Base-by-base conservation (phyloP, 2,329 filamentous ascomycete species). In the Trichoderma sp. region DNA sequence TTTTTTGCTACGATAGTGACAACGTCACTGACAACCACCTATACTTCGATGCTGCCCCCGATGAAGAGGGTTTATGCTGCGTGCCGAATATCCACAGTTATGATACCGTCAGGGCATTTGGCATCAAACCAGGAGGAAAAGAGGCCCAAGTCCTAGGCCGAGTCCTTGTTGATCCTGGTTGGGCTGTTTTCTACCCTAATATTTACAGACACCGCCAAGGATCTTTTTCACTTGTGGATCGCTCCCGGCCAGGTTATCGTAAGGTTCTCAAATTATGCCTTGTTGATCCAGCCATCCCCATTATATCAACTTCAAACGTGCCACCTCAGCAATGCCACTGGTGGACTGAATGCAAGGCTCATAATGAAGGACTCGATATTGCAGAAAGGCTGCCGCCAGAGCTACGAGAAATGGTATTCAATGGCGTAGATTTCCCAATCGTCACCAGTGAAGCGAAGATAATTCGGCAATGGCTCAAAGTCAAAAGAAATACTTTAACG, bases 361-460 rank as follows among this genome's bases (percentile, higher is more conserved):
- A 50, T 4, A 11, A 12, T 0, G n/a, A 50, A 4, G 43, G 43
- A n/a, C 0, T 50, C 11, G 0, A 12, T 0, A 5, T n/a, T 12
- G 1, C 2, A 0, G 3, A 20, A 50, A 50, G 43, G 2, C 4
- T 50, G 1, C 43, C 43, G 43, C 17, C n/a, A 12, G 43, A 50
- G 43, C 43, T 50, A 4, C 43, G 2, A 6, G 1, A 3, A 0
- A 23, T 50, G 0, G 43, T 50, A 9, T 3, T 0, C n/a, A 3
- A 23, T 20, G 1, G 6, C 0, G 43, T 50, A 3, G 43, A 50
- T 6, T 15, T 36, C 1, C 34, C 34, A 6, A 36, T 36, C 32
- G 11, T 1, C 32, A 34, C 1, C 12, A 1, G 4, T 4, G 4
- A 34, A 3, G 32, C 32, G 4, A 34, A 34, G 32, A 2, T 2